Evolutionary conservation across 2,329 filamentous ascomycete genomes (phyloP), one percentile per base, ranked within the genome.

Genomic region (Arthrobotrys pseudoclavata): DNA sequence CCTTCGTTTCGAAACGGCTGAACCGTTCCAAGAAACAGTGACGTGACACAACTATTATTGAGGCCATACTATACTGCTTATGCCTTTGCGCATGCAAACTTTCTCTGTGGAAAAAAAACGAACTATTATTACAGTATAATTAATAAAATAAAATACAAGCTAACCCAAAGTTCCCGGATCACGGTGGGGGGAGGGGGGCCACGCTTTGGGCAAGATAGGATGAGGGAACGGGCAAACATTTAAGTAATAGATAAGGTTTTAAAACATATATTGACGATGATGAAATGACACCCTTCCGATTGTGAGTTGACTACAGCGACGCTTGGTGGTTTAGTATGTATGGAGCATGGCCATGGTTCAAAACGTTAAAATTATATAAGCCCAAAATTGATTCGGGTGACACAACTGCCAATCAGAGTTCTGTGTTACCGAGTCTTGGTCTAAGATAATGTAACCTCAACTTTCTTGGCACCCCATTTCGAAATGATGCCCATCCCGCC

Each of bases 321-420:
- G 31, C 7, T 34, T 9, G 4, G 7, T 9, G 31, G n/a, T n/a
- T n/a, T 34, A 10, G 31, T 13, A 15, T 22, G 24, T 13, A 22
- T 31, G 22, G n/a, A n/a, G n/a, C n/a, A n/a, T n/a, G n/a, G n/a
- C n/a, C n/a, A n/a, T 34, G 12, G 10, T 4, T 13, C 37, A 42
- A 12, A 29, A 9, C n/a, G 31, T 57, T 37, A 29, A 55, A n/a
- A 57, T 37, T 57, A 57, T 57, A 57, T 37, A 37, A 22, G 52
- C 55, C 31, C 31, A 34, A 34, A 34, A 34, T 9, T 5, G 7
- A 9, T 34, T 34, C 12, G 9, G 34, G 55, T 60, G 4, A 60
- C 55, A 60, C 37, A 60, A 1, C 10, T n/a, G 18, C 34, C 31
- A 40, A 60, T 60, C 31, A 40, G 55, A 40, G 55, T 40, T 42